These are phyloP conservation scores for Phellopilus nigrolimitatus DNA, from an alignment of 1,284 basidiomycete genomes.

Conservation along the genomic window DNA sequence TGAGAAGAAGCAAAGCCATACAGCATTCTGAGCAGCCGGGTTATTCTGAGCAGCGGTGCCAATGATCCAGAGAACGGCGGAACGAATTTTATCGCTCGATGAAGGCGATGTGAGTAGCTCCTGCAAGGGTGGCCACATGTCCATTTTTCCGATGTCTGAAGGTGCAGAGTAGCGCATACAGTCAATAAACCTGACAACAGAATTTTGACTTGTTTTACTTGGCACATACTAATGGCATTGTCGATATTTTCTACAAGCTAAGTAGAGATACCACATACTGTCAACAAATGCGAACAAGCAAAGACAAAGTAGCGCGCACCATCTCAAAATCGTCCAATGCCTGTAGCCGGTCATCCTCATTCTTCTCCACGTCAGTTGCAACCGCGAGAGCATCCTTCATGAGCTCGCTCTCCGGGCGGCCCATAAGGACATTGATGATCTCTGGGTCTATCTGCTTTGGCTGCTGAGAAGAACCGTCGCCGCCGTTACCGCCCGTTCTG, in stretches of 20 bases:
- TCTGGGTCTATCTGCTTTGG: conserved; percentile 62
- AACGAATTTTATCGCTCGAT: conserved; percentile 59
- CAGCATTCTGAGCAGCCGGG: conserved; percentile 81
- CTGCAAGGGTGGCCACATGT: conserved; percentile 85
- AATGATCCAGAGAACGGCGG: conserved; percentile 83
- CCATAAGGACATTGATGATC: conserved; percentile 83
- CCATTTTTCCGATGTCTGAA: conserved; percentile 75
- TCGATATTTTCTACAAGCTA: conserved; percentile 92
- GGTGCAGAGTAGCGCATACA: conserved; percentile 1
- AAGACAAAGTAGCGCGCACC: conserved; percentile 41
- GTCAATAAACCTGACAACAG: background rate
- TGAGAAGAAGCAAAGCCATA: conserved; percentile 39
- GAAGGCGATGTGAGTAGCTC: conserved; percentile 52
- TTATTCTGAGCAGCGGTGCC: conserved; percentile 97
- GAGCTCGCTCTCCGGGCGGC: conserved; percentile 76
- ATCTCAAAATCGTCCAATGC: conserved; percentile 96
- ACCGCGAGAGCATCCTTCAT: conserved; percentile 85
- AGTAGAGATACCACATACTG: conserved; percentile 1
- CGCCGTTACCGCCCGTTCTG: conserved; percentile 24
- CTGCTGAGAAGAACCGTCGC: conserved; percentile 28
- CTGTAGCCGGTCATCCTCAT: conserved; percentile 64
- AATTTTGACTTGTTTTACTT: background rate
- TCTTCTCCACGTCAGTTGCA: conserved; percentile 59
- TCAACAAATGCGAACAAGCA: background rate
- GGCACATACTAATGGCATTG: conserved; percentile 80